phyloP scores from a whole-genome alignment of 1,284 basidiomycete genomes.

The Rhodotorula glutinis region DNA sequence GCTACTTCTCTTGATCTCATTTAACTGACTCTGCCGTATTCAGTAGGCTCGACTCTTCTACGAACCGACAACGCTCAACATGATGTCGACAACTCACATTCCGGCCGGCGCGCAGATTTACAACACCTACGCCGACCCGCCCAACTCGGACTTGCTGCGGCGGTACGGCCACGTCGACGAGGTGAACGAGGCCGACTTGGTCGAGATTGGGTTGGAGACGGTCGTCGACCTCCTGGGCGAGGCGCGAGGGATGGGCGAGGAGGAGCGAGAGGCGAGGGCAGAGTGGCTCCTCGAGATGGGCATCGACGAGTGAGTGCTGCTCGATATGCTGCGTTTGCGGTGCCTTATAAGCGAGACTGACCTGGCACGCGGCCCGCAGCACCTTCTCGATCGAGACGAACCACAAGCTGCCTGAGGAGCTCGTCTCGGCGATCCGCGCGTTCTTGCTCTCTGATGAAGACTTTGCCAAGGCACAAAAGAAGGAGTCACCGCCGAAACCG shows the following conservation, averaged over 20 bases:
- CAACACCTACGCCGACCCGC: constrained; percentile 94
- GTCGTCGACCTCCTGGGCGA: constrained; percentile 58
- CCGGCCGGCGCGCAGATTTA: constrained; percentile 76
- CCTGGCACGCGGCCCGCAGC: constrained; percentile 47
- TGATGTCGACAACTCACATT: constrained; percentile 76
- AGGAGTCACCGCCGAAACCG: constrained; percentile 75
- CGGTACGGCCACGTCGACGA: constrained; percentile 91
- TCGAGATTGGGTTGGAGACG: constrained; percentile 78
- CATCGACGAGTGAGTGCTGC: constrained; percentile 75
- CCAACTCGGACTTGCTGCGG: constrained; percentile 90
- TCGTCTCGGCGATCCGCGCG: constrained; percentile 70
- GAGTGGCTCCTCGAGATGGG: constrained; percentile 89
- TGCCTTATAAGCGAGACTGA: not conserved
- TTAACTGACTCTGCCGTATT: not conserved
- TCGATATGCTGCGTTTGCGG: no score
- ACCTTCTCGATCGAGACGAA: constrained; percentile 63
- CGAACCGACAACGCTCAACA: constrained; percentile 67
- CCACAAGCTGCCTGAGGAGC: constrained; percentile 59
- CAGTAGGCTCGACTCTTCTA: constrained; percentile 77
- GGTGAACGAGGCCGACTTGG: constrained; percentile 82
- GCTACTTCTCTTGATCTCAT: no score
- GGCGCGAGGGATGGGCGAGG: constrained; percentile 40
- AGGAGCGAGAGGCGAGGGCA: constrained; percentile 59
- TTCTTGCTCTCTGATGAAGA: constrained; percentile 61
- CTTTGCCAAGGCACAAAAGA: constrained; percentile 63